phyloP scores from a whole-genome alignment of 2,329 filamentous ascomycete genomes.

The Stylonectria norvegica region DNA sequence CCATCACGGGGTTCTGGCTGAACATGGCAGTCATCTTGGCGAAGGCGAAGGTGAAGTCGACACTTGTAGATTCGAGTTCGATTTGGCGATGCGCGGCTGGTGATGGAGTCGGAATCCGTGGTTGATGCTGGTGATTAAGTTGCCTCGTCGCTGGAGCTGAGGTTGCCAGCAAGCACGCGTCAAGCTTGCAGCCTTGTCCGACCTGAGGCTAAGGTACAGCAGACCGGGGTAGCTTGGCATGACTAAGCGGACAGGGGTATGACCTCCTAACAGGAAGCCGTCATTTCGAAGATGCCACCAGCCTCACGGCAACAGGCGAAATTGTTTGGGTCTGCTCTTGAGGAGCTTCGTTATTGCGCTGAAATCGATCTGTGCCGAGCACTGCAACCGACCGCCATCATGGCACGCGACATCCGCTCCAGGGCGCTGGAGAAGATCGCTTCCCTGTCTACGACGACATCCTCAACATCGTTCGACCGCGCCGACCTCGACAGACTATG shows the following conservation, averaged over 20 bases:
- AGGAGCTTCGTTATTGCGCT: conserved; percentile 7
- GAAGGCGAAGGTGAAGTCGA: background rate
- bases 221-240: conserved; percentile 35
- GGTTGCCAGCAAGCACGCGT: conserved; percentile 37
- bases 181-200: conserved; percentile 52
- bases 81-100: conserved; percentile 8
- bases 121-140: conserved; percentile 9
- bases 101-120: conserved; percentile 9
- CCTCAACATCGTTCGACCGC: conserved; percentile 54
- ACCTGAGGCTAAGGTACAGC: no score
- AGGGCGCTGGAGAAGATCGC: conserved; percentile 64
- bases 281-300: conserved; percentile 18
- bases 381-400: conserved; percentile 26
- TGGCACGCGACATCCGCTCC: conserved; percentile 57
- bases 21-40: conserved; percentile 62
- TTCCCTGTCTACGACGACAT: conserved; percentile 55
- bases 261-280: conserved; percentile 21
- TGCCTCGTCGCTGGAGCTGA: conserved; percentile 27
- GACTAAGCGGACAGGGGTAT: conserved; percentile 38
- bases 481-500: conserved; percentile 63
- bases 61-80: conserved; percentile 2
- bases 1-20: conserved; percentile 66
- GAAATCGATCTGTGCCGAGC: no score
- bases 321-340: conserved; percentile 17
- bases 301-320: conserved; percentile 8